Base-by-base conservation (phyloP, 2,329 filamentous ascomycete species). In the Aspergillus glaucus region DNA sequence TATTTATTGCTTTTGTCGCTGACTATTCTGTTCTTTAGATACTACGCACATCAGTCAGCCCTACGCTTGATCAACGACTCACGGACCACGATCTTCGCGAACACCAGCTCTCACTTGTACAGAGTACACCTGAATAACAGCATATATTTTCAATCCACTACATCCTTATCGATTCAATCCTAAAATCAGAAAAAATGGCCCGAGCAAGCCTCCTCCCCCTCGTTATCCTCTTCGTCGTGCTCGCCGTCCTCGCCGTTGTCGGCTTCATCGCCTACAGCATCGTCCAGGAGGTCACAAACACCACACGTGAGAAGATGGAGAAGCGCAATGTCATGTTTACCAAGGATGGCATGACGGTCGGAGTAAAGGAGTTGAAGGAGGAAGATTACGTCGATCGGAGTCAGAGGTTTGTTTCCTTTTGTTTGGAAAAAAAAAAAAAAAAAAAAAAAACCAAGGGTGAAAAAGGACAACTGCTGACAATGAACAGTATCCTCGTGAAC, bases 301-400 rank as follows among this genome's bases (percentile, higher is more conserved):
- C 75, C 54, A 81, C 80, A 40, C 73, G 73, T 41, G 74, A 77
- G 60, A 79, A 80, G 56, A 79, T 85, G 77, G 80, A 84, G 67
- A 80, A 80, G 71, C 81, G 81, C 64, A 76, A 85, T 55, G 74
- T 85, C 34, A 66, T 73, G 9, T 77, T 84, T 60, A 76, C 76
- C 2, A 80, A 78, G 60, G 80, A 83, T 41, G 82, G 81, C 19
- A 75, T 81, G 55, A 78, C 78, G 53, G 80, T 85, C 7, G 78
- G 78, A 1, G 76, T 84, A 41, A 81, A 79, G 65, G 77, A 83
- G 57, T 56, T 80, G 9, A 70, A 68, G 22, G 71, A 75, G 4
- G 81, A 85, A 68, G 73, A 79, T 30, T 80, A 82, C 57, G 75
- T 77, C 55, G 81, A 84, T 61, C 75, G 68, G 63, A 81, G 79